phyloP scores from a whole-genome alignment of 495 filamentous ascomycete genomes.

The Penicillium coprophilum region DNA sequence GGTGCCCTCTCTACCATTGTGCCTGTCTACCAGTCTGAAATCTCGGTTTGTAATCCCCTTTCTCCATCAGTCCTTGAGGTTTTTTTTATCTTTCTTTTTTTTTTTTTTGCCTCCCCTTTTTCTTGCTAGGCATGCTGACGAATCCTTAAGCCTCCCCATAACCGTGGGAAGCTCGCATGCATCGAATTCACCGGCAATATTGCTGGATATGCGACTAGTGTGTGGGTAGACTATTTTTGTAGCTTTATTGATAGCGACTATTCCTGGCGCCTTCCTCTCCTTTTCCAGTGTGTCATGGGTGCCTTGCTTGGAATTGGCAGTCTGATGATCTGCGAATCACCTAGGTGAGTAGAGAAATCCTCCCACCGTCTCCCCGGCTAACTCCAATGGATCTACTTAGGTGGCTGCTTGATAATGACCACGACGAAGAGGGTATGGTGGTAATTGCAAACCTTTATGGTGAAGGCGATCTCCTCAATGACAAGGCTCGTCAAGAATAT shows the following conservation, averaged over 20 bases:
- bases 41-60: constrained; percentile 45
- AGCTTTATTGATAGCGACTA: constrained; percentile 81
- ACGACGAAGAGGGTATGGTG: constrained; percentile 96
- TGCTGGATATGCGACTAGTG: constrained; percentile 88
- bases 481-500: constrained; percentile 88
- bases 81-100: too few relatives aligned
- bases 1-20: constrained; percentile 96
- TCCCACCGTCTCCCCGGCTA: not conserved
- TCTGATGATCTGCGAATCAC: constrained; percentile 92
- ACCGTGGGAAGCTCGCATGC: constrained; percentile 90
- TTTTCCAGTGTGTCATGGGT: constrained; percentile 96
- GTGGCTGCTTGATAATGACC: constrained; percentile 96
- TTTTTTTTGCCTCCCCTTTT: not conserved
- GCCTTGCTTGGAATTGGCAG: constrained; percentile 78
- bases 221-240: constrained; percentile 98
- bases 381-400: constrained; percentile 42
- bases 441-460: constrained; percentile 98
- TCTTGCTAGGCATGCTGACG: constrained; percentile 14
- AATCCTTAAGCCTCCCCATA: constrained; percentile 72
- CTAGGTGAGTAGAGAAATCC: constrained; percentile 59
- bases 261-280: constrained; percentile 86
- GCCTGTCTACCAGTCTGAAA: constrained; percentile 97
- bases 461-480: constrained; percentile 88
- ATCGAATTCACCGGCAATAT: constrained; percentile 99
- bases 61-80: not conserved